A percentile compares a stretch with the other conserved stretches of the same genome.
These are phyloP conservation scores for Macrocybe sp. DNA, from an alignment of 1,284 basidiomycete genomes.

Conservation along the genomic window DNA sequence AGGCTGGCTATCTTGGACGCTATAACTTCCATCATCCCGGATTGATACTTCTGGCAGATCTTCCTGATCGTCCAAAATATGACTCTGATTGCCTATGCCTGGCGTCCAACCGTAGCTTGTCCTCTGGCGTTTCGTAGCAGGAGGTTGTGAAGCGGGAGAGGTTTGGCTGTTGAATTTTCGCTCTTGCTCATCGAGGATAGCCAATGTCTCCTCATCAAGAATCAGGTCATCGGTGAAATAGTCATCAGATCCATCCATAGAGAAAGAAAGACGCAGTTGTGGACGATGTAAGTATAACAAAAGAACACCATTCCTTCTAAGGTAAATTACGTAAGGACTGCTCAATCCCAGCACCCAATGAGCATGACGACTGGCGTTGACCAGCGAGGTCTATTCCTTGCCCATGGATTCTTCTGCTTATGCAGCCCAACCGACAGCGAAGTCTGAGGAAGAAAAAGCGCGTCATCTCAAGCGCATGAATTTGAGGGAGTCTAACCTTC, in stretches of 20 bases:
- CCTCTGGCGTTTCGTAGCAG: slow-evolving; percentile 55
- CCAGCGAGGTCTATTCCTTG: background rate
- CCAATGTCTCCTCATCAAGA: slow-evolving; percentile 58
- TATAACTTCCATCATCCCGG: slow-evolving; percentile 28
- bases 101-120: slow-evolving; percentile 36
- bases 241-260: slow-evolving; percentile 65
- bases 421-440: slow-evolving; percentile 18
- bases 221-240: slow-evolving; percentile 59
- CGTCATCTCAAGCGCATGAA: slow-evolving; percentile 50
- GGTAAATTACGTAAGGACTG: background rate
- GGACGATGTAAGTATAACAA: background rate
- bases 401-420: slow-evolving; percentile 28
- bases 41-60: slow-evolving; percentile 58
- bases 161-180: slow-evolving; percentile 31
- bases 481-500: slow-evolving; percentile 51
- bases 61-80: slow-evolving; percentile 35
- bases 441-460: slow-evolving; percentile 55
- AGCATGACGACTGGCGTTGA: background rate
- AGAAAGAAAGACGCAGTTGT: slow-evolving; percentile 1
- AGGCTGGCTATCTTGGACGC: slow-evolving; percentile 8
- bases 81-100: slow-evolving; percentile 18
- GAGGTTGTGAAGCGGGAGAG: slow-evolving; percentile 10
- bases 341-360: too few species aligned
- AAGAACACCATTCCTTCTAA: background rate
- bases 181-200: slow-evolving; percentile 57